Evolutionary conservation across 2,329 filamentous ascomycete genomes (phyloP).

Genomic region (Xylariales sp.): DNA sequence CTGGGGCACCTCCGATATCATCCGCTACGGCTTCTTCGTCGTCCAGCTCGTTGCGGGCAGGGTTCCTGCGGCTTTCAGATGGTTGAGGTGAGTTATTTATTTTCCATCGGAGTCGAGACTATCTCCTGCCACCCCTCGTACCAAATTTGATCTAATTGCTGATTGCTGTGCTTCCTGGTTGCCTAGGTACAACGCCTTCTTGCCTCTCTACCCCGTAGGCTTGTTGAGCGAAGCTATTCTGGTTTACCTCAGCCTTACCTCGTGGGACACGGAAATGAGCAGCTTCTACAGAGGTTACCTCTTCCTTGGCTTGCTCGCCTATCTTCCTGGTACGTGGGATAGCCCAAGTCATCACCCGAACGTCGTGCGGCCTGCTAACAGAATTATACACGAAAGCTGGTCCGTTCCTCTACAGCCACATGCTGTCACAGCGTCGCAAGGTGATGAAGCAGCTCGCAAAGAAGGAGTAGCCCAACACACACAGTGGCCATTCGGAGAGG

Average conservation of each 20-base stretch:
- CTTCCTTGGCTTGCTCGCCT: constrained; percentile 9
- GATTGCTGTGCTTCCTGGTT: neutral
- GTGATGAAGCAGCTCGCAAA: constrained; percentile 1
- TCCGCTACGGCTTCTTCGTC: constrained; percentile 65
- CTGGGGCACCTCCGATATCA: constrained; percentile 65
- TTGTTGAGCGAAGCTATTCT: constrained; percentile 60
- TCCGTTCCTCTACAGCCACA: constrained; percentile 8
- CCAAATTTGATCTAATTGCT: no score
- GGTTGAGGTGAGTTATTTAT: constrained; percentile 43
- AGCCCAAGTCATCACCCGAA: no score
- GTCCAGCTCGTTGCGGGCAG: constrained; percentile 38
- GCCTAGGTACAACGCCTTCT: constrained; percentile 57
- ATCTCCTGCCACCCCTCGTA: no score
- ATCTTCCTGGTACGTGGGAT: constrained; percentile 9
- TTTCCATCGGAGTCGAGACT: no score
- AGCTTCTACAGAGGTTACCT: constrained; percentile 9
- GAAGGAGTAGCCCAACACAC: neutral
- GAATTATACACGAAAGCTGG: constrained; percentile 2
- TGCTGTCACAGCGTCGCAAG: constrained; percentile 9
- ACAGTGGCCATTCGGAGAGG: neutral
- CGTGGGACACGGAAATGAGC: constrained; percentile 6
- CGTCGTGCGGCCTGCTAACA: neutral
- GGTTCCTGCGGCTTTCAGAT: constrained; percentile 52
- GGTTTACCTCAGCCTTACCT: constrained; percentile 33
- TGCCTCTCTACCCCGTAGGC: constrained; percentile 62